Conservation (phyloP, 371 early-diverging fungal species). For the Mucor piriformis region DNA sequence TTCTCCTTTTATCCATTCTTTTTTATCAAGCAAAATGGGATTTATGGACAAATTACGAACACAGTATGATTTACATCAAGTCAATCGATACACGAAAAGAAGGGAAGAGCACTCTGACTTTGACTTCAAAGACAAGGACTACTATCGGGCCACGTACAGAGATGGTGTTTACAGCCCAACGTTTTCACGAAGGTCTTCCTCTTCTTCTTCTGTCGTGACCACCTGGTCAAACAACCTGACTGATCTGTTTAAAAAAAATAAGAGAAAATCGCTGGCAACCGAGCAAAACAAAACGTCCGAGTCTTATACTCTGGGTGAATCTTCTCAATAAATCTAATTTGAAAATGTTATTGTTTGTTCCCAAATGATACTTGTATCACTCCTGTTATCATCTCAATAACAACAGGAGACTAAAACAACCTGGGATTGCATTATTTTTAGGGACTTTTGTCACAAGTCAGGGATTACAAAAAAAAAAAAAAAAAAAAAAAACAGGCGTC, state of each 20-base stretch:
- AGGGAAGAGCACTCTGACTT: constrained; percentile 24
- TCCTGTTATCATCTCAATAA: too few relatives aligned
- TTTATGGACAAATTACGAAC: constrained; percentile 25
- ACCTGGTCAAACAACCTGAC: constrained; percentile 1
- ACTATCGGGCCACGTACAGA: constrained; percentile 15
- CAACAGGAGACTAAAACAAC: too few relatives aligned
- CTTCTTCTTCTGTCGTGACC: neutral
- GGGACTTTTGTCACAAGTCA: too few relatives aligned
- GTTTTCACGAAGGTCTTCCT: constrained; percentile 1
- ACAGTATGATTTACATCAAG: constrained; percentile 29
- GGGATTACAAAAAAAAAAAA: too few relatives aligned
- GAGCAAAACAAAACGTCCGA: constrained; percentile 25
- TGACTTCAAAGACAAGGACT: constrained; percentile 22
- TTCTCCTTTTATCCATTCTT: constrained; percentile 3
- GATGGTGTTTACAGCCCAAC: constrained; percentile 15
- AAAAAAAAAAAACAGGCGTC: too few relatives aligned
- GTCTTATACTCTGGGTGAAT: constrained; percentile 12
- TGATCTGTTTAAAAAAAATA: constrained; percentile 9
- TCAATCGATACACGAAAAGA: constrained; percentile 27
- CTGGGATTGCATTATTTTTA: too few relatives aligned
- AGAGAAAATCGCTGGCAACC: constrained; percentile 16
- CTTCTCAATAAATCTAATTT: neutral
- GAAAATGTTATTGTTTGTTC: too few relatives aligned
- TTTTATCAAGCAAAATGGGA: constrained; percentile 12
- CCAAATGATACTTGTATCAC: neutral